Base-by-base conservation (phyloP, 2,329 filamentous ascomycete species). In the Phialophora chinensis region DNA sequence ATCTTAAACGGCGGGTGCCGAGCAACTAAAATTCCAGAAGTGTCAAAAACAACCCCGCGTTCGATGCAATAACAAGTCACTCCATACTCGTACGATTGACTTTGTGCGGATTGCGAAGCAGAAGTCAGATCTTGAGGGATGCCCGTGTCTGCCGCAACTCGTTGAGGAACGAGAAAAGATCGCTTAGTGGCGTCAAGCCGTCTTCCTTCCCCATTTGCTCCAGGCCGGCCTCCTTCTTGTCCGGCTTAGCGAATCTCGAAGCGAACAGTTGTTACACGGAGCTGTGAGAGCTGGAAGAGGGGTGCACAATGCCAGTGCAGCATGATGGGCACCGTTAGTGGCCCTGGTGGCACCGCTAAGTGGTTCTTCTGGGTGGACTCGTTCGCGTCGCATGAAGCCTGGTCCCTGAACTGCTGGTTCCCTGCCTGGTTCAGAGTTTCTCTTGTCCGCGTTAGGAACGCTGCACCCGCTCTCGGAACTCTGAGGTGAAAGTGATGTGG, bases 321-420 rank as follows among this genome's bases (percentile, higher is more conserved):
- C n/a, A 12, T 29, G 23, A 35, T 42, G 49, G 31, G 59, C 47
- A 33, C 59, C 31, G 44, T 61, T 54, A 35, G 59, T 53, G 59
- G 50, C 20, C 31, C 59, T n/a, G 23, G 33, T 44, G 59, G 5
- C 20, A 11, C 29, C 33, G 20, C 12, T 42, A 29, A 25, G 12
- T 53, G 59, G 29, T 27, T 38, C 38, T 17, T 35, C 29, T 55
- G 17, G 17, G 53, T 23, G 53, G 29, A 23, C 35, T 53, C 31
- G 49, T 42, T 61, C 31, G 49, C 47, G 49, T 44, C 33, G 59
- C 49, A 44, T 33, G 17, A 27, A 54, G 29, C 29, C 14, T 52
- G 59, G 49, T 44, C 17, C 49, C 27, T 54, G 25, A 3, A 33
- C 29, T 55, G 29, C 20, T 52, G 49, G 49, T 27, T 52, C 20